Evolutionary conservation across 768 basidiomycete species (phyloP), one percentile per base, ranked within the genome.

Genomic region (Tylopilus balloui): DNA sequence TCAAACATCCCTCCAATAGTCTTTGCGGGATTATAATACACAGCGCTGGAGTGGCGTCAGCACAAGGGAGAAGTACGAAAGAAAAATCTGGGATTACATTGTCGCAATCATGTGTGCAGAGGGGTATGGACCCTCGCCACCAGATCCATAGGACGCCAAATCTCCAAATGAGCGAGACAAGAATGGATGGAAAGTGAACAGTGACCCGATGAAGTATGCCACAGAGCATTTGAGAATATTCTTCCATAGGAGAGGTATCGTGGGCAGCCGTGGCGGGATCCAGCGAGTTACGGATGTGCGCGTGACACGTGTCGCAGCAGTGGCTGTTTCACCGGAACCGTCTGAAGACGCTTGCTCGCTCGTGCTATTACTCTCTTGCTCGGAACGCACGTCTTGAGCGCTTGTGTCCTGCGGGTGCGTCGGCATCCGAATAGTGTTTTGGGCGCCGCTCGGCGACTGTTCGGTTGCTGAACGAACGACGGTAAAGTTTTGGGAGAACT

Each of bases 1-100:
- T 97, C 91, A 35, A 95, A 66, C 93, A 98, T 98, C 0, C 78
- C 87, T 5, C 95, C 96, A 5, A 88, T 72, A 0, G 92, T 93
- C 61, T 95, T 93, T 23, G 93, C 93, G 4, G 95, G 95, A 58
- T 94, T 92, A 66, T 83, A 97, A 67, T 97, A 93, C 0, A 90
- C 87, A 5, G 81, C 81, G 51, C 88, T 85, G 40, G 48, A 25
- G 44, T 4, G 8, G 35, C n/a, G 14, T 63, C 37, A 62, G 51
- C 14, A 37, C 4, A 8, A 23, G 28, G 3, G 11, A 15, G 12
- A 29, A 9, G 14, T 3, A 45, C 1, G 11, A 27, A 27, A 17
- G 10, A 37, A 4, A 53, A 27, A 17, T 20, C 0, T 6, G 1
- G 21, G 5, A 13, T 45, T 29, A 93, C 92, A 96, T 79, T 2